A percentile compares a stretch with the other conserved stretches of the same genome.
Evolutionary conservation across 1,284 basidiomycete genomes (phyloP).

Genomic region (Ustilago loliicola): DNA sequence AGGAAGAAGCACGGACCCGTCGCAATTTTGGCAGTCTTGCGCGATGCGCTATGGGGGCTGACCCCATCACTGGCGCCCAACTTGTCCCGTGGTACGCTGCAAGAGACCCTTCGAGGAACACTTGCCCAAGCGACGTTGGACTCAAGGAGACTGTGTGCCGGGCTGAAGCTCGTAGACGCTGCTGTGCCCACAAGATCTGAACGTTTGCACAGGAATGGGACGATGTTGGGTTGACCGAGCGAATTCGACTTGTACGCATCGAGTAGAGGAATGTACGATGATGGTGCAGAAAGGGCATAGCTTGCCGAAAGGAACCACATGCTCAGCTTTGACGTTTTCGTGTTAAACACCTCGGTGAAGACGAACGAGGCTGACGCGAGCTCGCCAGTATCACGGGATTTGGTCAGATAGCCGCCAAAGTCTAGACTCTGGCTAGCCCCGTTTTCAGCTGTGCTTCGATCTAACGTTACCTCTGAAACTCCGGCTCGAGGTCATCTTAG

Average conservation of each 20-base stretch:
- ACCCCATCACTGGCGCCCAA: too few species aligned
- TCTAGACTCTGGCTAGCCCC: neutral
- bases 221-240: too few species aligned
- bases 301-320: conserved; percentile 3
- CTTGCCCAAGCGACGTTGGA: too few species aligned
- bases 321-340: neutral
- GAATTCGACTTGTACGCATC: too few species aligned
- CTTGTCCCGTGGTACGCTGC: neutral
- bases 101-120: too few species aligned
- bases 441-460: neutral
- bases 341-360: neutral
- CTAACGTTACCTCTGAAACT: too few species aligned
- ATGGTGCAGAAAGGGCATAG: neutral
- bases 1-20: neutral
- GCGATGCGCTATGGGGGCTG: too few species aligned
- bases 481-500: neutral
- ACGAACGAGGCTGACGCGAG: conserved; percentile 2
- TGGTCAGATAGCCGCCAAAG: neutral
- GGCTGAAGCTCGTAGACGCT: too few species aligned
- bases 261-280: neutral
- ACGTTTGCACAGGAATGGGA: too few species aligned
- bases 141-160: too few species aligned
- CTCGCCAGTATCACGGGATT: neutral
- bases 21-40: too few species aligned
- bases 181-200: too few species aligned